A percentile compares a stretch with the other conserved stretches of the same genome.
Conservation (phyloP, 768 basidiomycete species). For the Boletales sp. region DNA sequence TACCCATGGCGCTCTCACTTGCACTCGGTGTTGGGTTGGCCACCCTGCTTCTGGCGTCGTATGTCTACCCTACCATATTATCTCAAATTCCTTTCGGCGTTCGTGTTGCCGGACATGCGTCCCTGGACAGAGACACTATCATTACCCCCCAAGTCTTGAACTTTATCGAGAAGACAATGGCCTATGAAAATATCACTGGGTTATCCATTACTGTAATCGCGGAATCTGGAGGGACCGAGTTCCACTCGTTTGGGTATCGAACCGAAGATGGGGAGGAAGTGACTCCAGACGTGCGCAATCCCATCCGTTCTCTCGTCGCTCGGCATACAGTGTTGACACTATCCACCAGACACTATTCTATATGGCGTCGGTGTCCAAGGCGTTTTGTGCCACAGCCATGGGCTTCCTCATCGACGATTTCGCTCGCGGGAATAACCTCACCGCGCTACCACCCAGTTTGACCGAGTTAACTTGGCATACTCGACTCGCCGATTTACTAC, state of each 20-base stretch:
- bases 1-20: too few species aligned
- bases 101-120: too few species aligned
- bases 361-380: conserved; percentile 37
- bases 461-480: conserved; percentile 34
- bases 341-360: conserved; percentile 34
- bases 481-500: conserved; percentile 36
- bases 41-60: conserved; percentile 9
- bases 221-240: conserved; percentile 26
- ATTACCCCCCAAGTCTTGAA: conserved; percentile 17
- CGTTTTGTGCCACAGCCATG: conserved; percentile 30
- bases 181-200: conserved; percentile 26
- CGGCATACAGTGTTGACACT: not conserved
- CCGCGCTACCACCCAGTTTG: conserved; percentile 31
- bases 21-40: not conserved
- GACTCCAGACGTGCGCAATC: conserved; percentile 30
- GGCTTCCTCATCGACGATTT: conserved; percentile 32
- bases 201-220: conserved; percentile 28
- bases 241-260: conserved; percentile 28
- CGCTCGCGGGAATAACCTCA: conserved; percentile 31
- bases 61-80: conserved; percentile 5
- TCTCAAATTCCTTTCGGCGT: not conserved
- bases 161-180: conserved; percentile 17
- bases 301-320: not conserved
- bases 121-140: not conserved
- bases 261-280: conserved; percentile 33